Base-by-base conservation (phyloP, 106 monocot genomes). In the Platanthera guangdongensis region DNA sequence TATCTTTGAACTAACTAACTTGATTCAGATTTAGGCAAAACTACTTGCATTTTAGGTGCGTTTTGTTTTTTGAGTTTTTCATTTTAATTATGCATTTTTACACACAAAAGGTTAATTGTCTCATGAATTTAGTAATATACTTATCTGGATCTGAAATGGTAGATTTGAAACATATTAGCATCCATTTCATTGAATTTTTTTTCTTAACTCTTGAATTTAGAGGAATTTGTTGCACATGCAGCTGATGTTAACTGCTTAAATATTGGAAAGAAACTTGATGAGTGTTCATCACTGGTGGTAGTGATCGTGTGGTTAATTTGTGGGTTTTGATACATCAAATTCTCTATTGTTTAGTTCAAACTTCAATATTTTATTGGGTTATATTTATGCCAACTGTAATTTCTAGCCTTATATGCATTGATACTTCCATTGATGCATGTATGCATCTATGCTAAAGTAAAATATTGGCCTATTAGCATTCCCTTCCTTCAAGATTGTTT, bases 351-450 rank as follows among this genome's bases (percentile, higher is more conserved):
- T n/a, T n/a, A n/a, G n/a, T n/a, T n/a, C n/a, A n/a, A n/a, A n/a
- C n/a, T n/a, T n/a, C n/a, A n/a, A n/a, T n/a, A n/a, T n/a, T n/a
- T n/a, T n/a, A n/a, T n/a, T n/a, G n/a, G n/a, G n/a, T n/a, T n/a
- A n/a, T n/a, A 21, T 52, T 51, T 72, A 88, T 77, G 87, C 92
- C 14, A 95, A 86, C 13, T 95, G 18, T 13, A n/a, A n/a, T n/a
- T n/a, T n/a, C n/a, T 30, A 71, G 47, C 47, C 16, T 16, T 71
- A 16, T 5, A 48, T 71, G 16, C 6, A 49, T 47, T 46, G 47
- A 13, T 71, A 71, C 18, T 69, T 45, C 32, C 3, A 47, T 71
- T 30, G 64, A 64, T 21, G 30, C 64, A 9, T 30, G 7, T 5
- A 64, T 64, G 28, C 64, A 30, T n/a, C 9, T 30, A 15, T 64